Conservation (phyloP, 345 rosid species). For the Lumnitzera racemosa region DNA sequence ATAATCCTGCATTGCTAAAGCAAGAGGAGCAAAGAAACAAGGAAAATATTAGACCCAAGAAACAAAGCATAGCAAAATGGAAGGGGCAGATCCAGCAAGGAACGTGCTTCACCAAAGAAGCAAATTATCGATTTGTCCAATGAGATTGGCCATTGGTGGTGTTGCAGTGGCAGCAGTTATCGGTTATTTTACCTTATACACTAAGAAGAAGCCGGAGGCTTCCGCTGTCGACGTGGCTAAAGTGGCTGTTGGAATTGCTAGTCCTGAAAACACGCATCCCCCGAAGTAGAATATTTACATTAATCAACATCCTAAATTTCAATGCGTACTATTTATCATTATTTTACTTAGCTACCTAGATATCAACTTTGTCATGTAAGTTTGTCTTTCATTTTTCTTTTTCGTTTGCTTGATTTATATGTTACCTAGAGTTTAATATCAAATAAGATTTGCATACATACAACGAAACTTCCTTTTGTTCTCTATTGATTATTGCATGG, state of each 20-base stretch:
- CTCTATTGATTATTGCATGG: no score
- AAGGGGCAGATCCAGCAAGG: constrained; percentile 1
- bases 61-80: constrained; percentile 6
- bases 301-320: no score
- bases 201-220: constrained; percentile 52
- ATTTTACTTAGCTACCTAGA: no score
- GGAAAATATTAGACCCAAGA: neutral
- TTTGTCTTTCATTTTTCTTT: no score
- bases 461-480: no score
- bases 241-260: constrained; percentile 37
- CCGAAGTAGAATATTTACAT: constrained; percentile 4
- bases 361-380: no score
- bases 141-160: constrained; percentile 9
- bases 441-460: no score
- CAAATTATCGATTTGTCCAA: neutral
- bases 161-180: constrained; percentile 2
- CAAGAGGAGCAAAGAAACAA: neutral
- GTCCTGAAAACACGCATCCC: constrained; percentile 39
- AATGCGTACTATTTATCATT: no score
- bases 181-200: constrained; percentile 43
- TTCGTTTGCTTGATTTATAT: no score
- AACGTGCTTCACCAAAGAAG: constrained; percentile 14
- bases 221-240: constrained; percentile 66
- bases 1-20: neutral
- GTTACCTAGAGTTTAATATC: no score